Base-by-base conservation (phyloP, 1,139 yeast genomes). In the Yamadazyma atlantica region DNA sequence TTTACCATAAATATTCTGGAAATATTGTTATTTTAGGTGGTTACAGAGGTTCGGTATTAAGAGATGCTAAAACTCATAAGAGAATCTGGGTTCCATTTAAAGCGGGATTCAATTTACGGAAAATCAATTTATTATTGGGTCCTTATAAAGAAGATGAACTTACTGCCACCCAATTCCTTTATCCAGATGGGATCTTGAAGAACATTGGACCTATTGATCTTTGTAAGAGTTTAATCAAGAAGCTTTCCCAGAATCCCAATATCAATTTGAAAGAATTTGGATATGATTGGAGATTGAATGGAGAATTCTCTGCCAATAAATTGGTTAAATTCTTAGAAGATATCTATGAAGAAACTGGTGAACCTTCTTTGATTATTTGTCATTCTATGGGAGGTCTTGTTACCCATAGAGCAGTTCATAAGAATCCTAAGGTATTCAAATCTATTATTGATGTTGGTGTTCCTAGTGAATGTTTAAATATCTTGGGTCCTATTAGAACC, bases 331-430 rank as follows among this genome's bases (percentile, higher is more conserved):
- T 71, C 42, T 58, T 89, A 18, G 55, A 62, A 32, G 49, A 64
- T 4, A 60, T 80, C 16, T 64, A 69, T 45, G 45, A 57, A 8
- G 41, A 55, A 23, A 68, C 75, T 0, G 69, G 75, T 7, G 74
- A 75, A 45, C 86, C 85, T 3, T 72, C 82, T 0, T 62, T 82
- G 19, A 80, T 89, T 0, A 78, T 89, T 39, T 94, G 94, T 0
- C 97, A 89, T 58, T 87, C 96, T 0, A 88, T 89, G 96, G 97
- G 97, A 36, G 97, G 97, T 0, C 55, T 89, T 16, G 73, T 89
- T 15, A 80, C 95, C 0, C 96, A 87, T 52, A 84, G 84, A 39
- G 85, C 86, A 0, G 66, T 89, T 69, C 85, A 83, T 41, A 64
- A 66, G 33, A 74, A 80, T 40, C 90, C 96, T 0, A 65, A 73